Conservation (phyloP, 75 land plant species). For the Azolla pinnata region DNA sequence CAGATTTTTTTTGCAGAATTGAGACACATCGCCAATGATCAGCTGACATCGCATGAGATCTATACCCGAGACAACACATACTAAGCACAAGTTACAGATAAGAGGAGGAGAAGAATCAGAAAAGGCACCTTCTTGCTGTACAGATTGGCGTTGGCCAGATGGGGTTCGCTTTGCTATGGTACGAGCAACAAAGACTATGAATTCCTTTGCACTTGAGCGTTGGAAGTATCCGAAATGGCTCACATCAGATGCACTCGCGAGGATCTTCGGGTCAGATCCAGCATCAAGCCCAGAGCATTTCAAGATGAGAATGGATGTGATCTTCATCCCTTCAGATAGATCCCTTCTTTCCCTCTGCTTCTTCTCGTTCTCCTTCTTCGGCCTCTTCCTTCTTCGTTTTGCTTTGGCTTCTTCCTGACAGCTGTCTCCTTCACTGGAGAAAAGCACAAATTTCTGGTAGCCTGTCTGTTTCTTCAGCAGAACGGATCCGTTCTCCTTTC, state of each 20-base stretch:
- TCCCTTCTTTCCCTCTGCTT: neutral
- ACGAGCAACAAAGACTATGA: constrained; percentile 73
- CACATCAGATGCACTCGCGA: constrained; percentile 78
- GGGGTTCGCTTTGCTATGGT: constrained; percentile 80
- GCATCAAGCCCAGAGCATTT: constrained; percentile 28
- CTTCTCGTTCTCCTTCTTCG: too few relatives aligned
- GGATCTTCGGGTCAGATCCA: constrained; percentile 46
- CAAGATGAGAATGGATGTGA: constrained; percentile 71
- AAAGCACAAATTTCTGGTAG: too few relatives aligned
- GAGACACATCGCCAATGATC: too few relatives aligned
- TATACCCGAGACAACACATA: too few relatives aligned
- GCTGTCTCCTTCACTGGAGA: too few relatives aligned
- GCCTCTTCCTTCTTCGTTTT: neutral
- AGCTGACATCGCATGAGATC: too few relatives aligned
- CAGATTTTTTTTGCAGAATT: too few relatives aligned
- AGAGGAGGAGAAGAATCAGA: too few relatives aligned
- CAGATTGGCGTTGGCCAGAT: constrained; percentile 78
- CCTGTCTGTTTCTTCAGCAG: too few relatives aligned
- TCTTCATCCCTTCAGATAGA: constrained; percentile 52
- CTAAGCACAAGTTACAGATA: too few relatives aligned
- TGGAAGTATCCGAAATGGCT: constrained; percentile 92
- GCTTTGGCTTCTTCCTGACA: too few relatives aligned
- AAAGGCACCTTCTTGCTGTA: constrained; percentile 81
- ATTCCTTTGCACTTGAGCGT: constrained; percentile 73
- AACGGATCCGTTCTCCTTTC: too few relatives aligned